Evolutionary conservation across 768 basidiomycete species (phyloP).

Genomic region (Pulveroboletus ravenelii): DNA sequence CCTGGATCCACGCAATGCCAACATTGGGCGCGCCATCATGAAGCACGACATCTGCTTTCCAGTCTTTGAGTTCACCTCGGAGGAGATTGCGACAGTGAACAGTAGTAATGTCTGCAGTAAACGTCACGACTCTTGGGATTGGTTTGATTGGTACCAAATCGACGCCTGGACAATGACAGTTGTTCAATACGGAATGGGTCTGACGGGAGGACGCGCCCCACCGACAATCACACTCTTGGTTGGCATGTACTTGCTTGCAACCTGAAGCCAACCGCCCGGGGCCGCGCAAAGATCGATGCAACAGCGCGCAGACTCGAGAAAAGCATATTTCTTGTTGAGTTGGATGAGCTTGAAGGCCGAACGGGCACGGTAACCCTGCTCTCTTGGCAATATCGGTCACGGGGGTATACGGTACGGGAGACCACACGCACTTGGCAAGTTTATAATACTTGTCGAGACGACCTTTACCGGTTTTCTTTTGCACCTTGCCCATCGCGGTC

Average conservation of each 20-base stretch:
- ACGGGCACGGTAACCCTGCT: constrained; percentile 98
- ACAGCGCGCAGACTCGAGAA: constrained; percentile 85
- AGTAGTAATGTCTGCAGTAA: constrained; percentile 93
- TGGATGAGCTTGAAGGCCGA: constrained; percentile 99
- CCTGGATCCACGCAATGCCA: constrained; percentile 98
- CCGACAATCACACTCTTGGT: constrained; percentile 88
- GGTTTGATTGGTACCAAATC: constrained; percentile 96
- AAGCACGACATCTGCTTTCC: constrained; percentile 97
- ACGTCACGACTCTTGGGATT: constrained; percentile 88
- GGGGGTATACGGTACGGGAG: constrained; percentile 1
- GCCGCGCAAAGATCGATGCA: constrained; percentile 98
- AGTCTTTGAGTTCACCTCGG: constrained; percentile 87
- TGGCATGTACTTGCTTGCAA: constrained; percentile 97
- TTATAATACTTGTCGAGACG: constrained; percentile 97
- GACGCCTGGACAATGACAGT: constrained; percentile 54
- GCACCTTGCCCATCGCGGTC: constrained; percentile 60
- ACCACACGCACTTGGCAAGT: constrained; percentile 67
- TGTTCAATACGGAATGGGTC: constrained; percentile 7
- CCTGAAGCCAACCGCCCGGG: constrained; percentile 98
- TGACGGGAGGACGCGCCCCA: constrained; percentile 31
- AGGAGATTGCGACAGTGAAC: constrained; percentile 83
- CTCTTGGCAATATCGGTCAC: constrained; percentile 45
- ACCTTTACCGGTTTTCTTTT: constrained; percentile 95
- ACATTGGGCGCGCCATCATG: constrained; percentile 99
- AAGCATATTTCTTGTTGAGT: constrained; percentile 94